These are phyloP conservation scores for Rhodotorula sp. DNA, from an alignment of 1,284 basidiomycete species.

Conservation along the genomic window DNA sequence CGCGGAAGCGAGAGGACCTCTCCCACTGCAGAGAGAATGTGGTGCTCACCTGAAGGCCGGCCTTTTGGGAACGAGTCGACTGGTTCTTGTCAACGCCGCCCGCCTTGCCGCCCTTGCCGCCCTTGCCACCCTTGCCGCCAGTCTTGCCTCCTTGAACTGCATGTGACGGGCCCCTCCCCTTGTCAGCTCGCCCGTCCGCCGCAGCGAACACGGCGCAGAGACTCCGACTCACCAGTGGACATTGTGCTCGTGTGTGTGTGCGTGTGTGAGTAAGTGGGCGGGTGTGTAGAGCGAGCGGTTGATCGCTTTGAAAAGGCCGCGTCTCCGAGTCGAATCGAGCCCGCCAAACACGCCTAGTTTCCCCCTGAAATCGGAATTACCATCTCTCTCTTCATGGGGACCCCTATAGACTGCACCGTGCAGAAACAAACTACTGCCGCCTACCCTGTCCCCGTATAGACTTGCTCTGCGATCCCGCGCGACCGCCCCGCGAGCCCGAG, in stretches of 20 bases:
- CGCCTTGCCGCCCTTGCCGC: slow-evolving; percentile 47
- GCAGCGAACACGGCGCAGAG: background rate
- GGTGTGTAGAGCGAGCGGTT: slow-evolving; percentile 4
- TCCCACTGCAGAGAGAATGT: background rate
- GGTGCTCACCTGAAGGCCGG: slow-evolving; percentile 71
- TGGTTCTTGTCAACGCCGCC: slow-evolving; percentile 53
- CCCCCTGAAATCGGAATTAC: background rate
- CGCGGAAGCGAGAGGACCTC: background rate
- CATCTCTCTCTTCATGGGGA: background rate
- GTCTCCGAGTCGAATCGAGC: background rate
- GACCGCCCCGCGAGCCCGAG: background rate
- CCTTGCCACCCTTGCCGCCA: slow-evolving; percentile 51
- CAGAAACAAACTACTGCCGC: too few relatives aligned
- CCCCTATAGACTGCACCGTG: too few relatives aligned
- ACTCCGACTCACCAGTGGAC: slow-evolving; percentile 18
- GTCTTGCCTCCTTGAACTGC: slow-evolving; percentile 47
- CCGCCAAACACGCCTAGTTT: background rate
- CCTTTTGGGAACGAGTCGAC: slow-evolving; percentile 74
- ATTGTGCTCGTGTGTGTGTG: slow-evolving; percentile 4
- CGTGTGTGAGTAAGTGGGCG: background rate
- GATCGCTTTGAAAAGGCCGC: background rate
- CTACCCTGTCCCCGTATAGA: too few relatives aligned
- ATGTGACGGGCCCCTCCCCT: background rate
- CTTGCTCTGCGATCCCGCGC: too few relatives aligned
- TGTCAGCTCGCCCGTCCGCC: too few relatives aligned